Evolutionary conservation across 1,284 basidiomycete genomes (phyloP).

Genomic region (Tylopilus orsonianus): DNA sequence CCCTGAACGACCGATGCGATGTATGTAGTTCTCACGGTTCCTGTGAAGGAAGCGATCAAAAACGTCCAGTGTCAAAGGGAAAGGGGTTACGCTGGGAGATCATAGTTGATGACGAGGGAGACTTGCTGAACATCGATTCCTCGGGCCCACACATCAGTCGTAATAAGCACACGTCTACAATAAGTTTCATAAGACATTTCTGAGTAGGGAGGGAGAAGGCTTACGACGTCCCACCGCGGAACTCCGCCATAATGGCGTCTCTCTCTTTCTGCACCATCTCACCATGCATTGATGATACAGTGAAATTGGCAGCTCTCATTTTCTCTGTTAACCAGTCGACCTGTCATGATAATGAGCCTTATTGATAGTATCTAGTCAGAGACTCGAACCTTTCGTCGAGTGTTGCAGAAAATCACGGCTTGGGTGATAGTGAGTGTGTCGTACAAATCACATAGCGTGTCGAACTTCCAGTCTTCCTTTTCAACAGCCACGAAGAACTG

Average conservation of each 20-base stretch:
- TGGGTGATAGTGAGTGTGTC: slow-evolving; percentile 99
- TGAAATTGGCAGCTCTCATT: slow-evolving; percentile 96
- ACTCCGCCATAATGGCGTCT: slow-evolving; percentile 99
- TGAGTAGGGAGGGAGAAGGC: slow-evolving; percentile 33
- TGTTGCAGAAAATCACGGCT: slow-evolving; percentile 99
- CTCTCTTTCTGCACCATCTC: slow-evolving; percentile 99
- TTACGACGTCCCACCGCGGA: slow-evolving; percentile 90
- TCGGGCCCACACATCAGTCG: slow-evolving; percentile 97
- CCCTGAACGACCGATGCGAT: slow-evolving; percentile 94
- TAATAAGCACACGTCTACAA: slow-evolving; percentile 86
- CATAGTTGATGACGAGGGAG: slow-evolving; percentile 97
- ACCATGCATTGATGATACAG: slow-evolving; percentile 96
- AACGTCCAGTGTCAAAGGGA: slow-evolving; percentile 5
- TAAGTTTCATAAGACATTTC: slow-evolving; percentile 11
- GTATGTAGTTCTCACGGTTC: slow-evolving; percentile 98
- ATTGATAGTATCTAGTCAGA: background rate
- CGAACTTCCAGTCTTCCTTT: slow-evolving; percentile 99
- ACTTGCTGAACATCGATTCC: slow-evolving; percentile 99
- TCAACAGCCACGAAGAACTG: slow-evolving; percentile 99
- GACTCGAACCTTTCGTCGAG: slow-evolving; percentile 82
- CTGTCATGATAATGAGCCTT: slow-evolving; percentile 40
- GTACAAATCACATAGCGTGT: slow-evolving; percentile 97
- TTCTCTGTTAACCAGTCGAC: slow-evolving; percentile 99
- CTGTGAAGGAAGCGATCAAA: slow-evolving; percentile 39
- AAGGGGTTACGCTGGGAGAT: slow-evolving; percentile 79